phyloP scores from a whole-genome alignment of 2,329 filamentous ascomycete genomes.

The Orbilia blumenaviensis region DNA sequence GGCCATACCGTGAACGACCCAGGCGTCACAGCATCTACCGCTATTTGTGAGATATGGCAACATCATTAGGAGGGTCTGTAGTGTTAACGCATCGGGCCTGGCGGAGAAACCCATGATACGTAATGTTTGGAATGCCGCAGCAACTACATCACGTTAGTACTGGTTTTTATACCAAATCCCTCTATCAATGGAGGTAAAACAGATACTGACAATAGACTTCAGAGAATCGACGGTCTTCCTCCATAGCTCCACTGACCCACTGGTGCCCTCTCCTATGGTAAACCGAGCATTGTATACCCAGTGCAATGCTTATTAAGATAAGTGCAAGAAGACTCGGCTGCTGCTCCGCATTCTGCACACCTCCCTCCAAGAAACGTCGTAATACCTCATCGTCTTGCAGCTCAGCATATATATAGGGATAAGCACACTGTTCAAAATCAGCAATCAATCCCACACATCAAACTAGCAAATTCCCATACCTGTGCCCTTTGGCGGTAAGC shows the following conservation, averaged over 20 bases:
- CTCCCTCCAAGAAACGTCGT: constrained; percentile 40
- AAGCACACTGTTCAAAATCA: constrained; percentile 28
- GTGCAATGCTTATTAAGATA: constrained; percentile 44
- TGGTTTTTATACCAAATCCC: too few species aligned
- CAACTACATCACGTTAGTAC: constrained; percentile 22
- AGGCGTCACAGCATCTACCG: constrained; percentile 48
- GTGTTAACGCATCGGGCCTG: constrained; percentile 23
- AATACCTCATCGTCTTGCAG: constrained; percentile 43
- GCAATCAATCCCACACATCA: neutral
- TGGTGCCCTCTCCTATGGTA: constrained; percentile 33
- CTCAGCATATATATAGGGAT: constrained; percentile 50
- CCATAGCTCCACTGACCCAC: constrained; percentile 48
- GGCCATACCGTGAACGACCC: constrained; percentile 51
- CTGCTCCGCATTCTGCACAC: constrained; percentile 36
- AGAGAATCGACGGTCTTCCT: constrained; percentile 38
- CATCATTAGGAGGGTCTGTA: constrained; percentile 49
- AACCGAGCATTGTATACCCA: constrained; percentile 48
- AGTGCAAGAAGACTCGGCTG: constrained; percentile 46
- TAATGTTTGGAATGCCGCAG: constrained; percentile 45
- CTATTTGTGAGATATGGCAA: constrained; percentile 49
- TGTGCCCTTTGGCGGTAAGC: constrained; percentile 31
- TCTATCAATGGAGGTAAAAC: neutral
- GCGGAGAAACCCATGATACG: constrained; percentile 47
- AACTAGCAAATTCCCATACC: neutral
- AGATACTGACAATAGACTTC: constrained; percentile 41